These are phyloP conservation scores for Chlorella sp. DNA, from an alignment of 139 green algal genomes.

Conservation along the genomic window DNA sequence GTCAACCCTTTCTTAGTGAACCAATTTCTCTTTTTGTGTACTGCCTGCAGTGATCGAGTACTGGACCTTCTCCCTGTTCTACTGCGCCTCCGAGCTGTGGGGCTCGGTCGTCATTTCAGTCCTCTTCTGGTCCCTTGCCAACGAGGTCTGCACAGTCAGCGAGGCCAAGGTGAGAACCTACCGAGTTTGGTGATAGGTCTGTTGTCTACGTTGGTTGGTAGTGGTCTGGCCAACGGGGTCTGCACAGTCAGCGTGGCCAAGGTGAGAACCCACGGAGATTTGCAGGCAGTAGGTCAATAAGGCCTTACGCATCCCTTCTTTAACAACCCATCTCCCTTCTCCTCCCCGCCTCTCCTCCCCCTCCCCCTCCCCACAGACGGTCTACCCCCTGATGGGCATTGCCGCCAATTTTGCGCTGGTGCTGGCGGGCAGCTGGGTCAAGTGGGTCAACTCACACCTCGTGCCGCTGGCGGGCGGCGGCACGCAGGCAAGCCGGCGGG, in stretches of 20 bases:
- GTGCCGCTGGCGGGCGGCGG: slow-evolving; percentile 17
- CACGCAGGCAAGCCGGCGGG: slow-evolving; percentile 26
- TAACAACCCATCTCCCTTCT: background rate
- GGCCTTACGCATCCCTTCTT: background rate
- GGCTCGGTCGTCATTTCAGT: slow-evolving; percentile 85
- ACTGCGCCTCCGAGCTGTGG: slow-evolving; percentile 87
- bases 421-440: slow-evolving; percentile 60
- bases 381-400: slow-evolving; percentile 91
- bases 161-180: slow-evolving; percentile 44
- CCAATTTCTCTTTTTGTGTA: too few species aligned
- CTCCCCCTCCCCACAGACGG: slow-evolving; percentile 34
- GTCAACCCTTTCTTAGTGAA: too few species aligned
- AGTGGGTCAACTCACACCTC: slow-evolving; percentile 60
- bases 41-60: slow-evolving; percentile 62
- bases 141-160: slow-evolving; percentile 66
- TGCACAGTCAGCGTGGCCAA: slow-evolving; percentile 59
- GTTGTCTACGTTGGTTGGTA: background rate
- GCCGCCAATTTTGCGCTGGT: slow-evolving; percentile 83
- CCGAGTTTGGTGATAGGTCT: background rate
- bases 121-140: slow-evolving; percentile 84
- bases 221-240: slow-evolving; percentile 65
- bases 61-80: slow-evolving; percentile 91
- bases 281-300: too few species aligned
- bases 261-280: background rate
- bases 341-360: too few species aligned